Base-by-base conservation (phyloP, 1,139 yeast genomes). In the Saccharomyces hybrid region DNA sequence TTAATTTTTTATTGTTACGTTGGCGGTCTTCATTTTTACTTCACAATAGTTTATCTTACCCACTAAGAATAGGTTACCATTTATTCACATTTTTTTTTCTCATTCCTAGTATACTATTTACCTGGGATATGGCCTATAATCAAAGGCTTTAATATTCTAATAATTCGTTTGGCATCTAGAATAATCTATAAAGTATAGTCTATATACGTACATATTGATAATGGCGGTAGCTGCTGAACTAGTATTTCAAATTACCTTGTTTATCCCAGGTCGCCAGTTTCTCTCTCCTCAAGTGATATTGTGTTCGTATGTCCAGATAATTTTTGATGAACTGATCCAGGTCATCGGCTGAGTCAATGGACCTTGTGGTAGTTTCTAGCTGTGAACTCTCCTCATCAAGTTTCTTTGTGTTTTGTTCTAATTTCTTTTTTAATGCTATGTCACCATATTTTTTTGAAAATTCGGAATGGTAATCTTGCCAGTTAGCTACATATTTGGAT, bases 191-290 rank as follows among this genome's bases (percentile, higher is more conserved):
- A 16, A 20, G 44, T 20, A 38, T 16, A 16, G 11, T 14, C 9
- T 38, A 16, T 20, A 38, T 38, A 38, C 13, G 25, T 38, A 20
- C 20, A 5, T 16, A 9, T 20, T 20, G 14, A n/a, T 38, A 16
- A 38, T 8, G 7, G n/a, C 6, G 25, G 25, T 20, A 8, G 25
- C 13, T 20, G 5, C 44, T 9, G 44, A 9, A 16, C 25, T 47
- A 51, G 47, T 53, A 54, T 51, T 55, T 57, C 51, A 64, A 48
- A 26, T 51, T 30, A 23, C 65, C 68, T 52, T 66, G 69, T 8
- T 53, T 52, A 28, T 61, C 58, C 71, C 70, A 68, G 8, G 69
- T 66, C 2, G 59, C 52, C 27, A 68, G 54, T 54, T 65, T 63
- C 52, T 66, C 67, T 9, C 61, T 59, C 42, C 56, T 59, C 11